These are phyloP conservation scores for Hibiscus trionum DNA, from an alignment of 345 rosid species.

Conservation along the genomic window DNA sequence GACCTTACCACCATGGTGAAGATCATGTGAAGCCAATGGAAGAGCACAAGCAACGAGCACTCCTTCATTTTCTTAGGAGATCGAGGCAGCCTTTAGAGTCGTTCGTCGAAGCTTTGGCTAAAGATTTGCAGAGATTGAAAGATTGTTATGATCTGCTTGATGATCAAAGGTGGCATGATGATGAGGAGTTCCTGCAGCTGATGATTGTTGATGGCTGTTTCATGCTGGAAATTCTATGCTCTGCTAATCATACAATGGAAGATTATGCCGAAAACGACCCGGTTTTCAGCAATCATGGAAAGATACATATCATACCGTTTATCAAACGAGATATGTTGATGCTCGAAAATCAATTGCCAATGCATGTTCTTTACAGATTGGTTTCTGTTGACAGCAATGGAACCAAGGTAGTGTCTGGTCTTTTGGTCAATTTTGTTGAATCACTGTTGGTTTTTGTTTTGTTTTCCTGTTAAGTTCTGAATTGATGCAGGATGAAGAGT, in stretches of 20 bases:
- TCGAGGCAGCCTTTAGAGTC: constrained; percentile 12
- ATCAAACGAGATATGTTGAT: constrained; percentile 43
- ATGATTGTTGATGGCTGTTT: constrained; percentile 51
- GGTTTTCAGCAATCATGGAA: constrained; percentile 39
- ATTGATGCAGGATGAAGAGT: constrained; percentile 26
- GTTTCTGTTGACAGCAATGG: constrained; percentile 17
- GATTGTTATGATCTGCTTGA: constrained; percentile 26
- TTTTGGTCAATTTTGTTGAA: background rate
- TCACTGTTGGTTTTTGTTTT: no score
- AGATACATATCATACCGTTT: constrained; percentile 24
- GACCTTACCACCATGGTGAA: background rate
- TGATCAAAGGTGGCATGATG: constrained; percentile 15
- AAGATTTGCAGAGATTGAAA: constrained; percentile 17
- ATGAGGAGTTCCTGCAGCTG: constrained; percentile 22
- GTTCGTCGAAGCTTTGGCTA: constrained; percentile 16
- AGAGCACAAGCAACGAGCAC: constrained; percentile 33
- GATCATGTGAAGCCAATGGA: constrained; percentile 22
- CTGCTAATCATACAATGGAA: background rate
- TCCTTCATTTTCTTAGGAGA: constrained; percentile 29
- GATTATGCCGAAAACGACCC: constrained; percentile 37
- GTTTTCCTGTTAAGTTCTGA: background rate
- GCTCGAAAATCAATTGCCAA: constrained; percentile 52
- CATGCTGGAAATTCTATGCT: constrained; percentile 38
- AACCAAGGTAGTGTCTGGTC: constrained; percentile 13
- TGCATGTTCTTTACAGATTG: constrained; percentile 25